Evolutionary conservation across 2,329 filamentous ascomycete genomes (phyloP).

Genomic region (Fusarium fracticaudum): DNA sequence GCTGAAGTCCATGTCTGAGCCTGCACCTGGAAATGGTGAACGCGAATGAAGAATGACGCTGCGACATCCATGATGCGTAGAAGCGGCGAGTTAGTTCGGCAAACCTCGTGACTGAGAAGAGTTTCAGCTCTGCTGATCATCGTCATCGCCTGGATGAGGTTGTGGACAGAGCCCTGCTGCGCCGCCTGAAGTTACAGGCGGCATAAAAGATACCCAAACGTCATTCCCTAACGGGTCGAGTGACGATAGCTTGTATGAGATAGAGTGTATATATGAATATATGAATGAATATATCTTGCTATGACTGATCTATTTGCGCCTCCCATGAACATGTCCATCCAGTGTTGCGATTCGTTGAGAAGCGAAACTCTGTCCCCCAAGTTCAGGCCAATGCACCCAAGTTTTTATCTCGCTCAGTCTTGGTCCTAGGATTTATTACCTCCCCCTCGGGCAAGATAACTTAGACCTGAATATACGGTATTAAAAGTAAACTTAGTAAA

Average conservation of each 20-base stretch:
- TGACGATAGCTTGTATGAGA: constrained; percentile 3
- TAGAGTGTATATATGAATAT: constrained; percentile 11
- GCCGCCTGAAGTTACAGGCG: background rate
- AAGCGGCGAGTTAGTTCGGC: background rate
- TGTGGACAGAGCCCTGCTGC: background rate
- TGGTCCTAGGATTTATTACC: no score
- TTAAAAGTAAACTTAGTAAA: no score
- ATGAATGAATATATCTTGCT: constrained; percentile 2
- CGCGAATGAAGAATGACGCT: background rate
- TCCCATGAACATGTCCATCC: background rate
- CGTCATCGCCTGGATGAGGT: background rate
- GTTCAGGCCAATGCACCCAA: background rate
- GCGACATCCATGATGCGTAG: background rate
- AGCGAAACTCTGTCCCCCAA: no score
- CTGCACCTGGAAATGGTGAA: background rate
- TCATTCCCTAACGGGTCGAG: background rate
- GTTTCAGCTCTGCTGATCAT: background rate
- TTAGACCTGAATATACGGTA: no score
- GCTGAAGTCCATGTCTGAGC: constrained; percentile 22
- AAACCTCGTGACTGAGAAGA: background rate
- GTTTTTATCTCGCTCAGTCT: background rate
- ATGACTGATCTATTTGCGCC: background rate
- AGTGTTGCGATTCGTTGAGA: background rate
- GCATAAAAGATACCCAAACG: constrained; percentile 14
- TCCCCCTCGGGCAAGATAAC: no score